These are phyloP conservation scores for Volvox carteri DNA, from an alignment of 163 green algal genomes.

Conservation along the genomic window DNA sequence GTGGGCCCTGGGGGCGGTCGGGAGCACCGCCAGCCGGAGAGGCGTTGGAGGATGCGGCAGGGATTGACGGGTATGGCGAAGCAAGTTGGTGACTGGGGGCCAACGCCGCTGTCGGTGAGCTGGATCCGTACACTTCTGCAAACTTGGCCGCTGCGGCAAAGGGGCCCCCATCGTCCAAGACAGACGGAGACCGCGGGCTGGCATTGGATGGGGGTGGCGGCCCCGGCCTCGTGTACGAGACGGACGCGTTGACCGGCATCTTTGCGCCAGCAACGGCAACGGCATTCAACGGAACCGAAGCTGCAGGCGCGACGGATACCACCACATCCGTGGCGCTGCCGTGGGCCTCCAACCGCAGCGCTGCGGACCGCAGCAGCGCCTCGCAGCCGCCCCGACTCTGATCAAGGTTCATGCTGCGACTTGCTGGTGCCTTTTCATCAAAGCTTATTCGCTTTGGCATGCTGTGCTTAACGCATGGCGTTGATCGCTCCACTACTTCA, in stretches of 20 bases:
- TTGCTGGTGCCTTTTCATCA: not conserved
- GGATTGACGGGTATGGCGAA: not conserved
- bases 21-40: not conserved
- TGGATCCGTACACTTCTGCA: not conserved
- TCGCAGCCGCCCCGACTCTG: not conserved
- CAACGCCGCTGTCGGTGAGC: not conserved
- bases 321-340: not conserved
- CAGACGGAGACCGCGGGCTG: not conserved
- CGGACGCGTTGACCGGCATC: not conserved
- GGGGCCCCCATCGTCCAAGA: slow-evolving; percentile 9
- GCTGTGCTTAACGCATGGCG: not conserved
- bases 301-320: not conserved
- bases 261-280: not conserved
- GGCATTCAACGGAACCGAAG: not conserved
- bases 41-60: not conserved
- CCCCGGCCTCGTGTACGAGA: not conserved
- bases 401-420: not conserved
- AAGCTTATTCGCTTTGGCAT: slow-evolving; percentile 2
- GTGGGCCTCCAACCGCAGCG: not conserved
- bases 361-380: not conserved
- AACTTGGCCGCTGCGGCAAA: slow-evolving; percentile 1
- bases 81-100: not conserved
- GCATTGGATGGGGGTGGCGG: not conserved
- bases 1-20: not conserved
- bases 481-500: not conserved